phyloP scores from a whole-genome alignment of 441 rosid genomes.

The Flueggea neowawraea region DNA sequence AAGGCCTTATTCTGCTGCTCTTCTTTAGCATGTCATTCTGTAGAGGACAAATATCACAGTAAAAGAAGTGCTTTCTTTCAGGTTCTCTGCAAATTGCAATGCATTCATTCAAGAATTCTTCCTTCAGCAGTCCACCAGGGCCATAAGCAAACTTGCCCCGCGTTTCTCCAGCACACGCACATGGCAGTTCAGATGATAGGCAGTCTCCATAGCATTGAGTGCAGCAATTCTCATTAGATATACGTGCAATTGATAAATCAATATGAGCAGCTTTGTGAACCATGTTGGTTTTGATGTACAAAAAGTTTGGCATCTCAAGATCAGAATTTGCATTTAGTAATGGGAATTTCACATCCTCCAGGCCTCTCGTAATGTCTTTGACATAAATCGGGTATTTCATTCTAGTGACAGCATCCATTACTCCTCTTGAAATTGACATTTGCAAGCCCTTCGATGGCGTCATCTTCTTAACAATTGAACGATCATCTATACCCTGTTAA shows the following conservation, averaged over 20 bases:
- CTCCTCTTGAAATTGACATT: background rate
- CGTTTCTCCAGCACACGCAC: conserved; percentile 37
- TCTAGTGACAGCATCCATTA: conserved; percentile 1
- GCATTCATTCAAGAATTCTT: conserved; percentile 32
- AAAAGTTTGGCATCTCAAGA: conserved; percentile 22
- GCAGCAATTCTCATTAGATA: conserved; percentile 32
- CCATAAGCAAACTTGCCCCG: conserved; percentile 40
- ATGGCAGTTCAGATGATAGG: conserved; percentile 21
- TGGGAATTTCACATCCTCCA: conserved; percentile 23
- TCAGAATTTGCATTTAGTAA: conserved; percentile 13
- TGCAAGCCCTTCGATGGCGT: background rate
- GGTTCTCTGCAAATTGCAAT: conserved; percentile 15
- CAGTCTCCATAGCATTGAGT: conserved; percentile 30
- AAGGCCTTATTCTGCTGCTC: conserved; percentile 16
- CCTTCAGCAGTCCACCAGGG: conserved; percentile 22
- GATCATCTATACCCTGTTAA: background rate
- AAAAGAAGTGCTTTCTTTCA: conserved; percentile 23
- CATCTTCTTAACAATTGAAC: background rate
- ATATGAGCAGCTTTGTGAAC: conserved; percentile 24
- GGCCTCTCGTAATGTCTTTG: conserved; percentile 28
- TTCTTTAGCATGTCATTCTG: conserved; percentile 12
- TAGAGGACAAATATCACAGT: conserved; percentile 29
- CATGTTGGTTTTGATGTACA: conserved; percentile 31
- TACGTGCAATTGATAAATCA: conserved; percentile 32
- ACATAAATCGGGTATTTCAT: conserved; percentile 19